phyloP scores from a whole-genome alignment of 331 rosid genomes.

The Pyrus hybrid region DNA sequence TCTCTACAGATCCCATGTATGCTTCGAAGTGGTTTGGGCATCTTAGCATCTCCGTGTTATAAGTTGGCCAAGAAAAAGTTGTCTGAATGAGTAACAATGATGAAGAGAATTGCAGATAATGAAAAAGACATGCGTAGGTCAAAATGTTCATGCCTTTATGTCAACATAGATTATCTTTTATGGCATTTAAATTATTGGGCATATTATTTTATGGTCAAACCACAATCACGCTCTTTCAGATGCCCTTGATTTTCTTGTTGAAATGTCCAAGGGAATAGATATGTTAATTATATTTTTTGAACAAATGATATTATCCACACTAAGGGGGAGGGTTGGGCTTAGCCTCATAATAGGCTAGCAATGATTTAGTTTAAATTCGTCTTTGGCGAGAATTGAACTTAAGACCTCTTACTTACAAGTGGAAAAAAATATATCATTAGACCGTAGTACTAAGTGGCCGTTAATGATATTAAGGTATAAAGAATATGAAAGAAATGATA shows the following conservation, averaged over 20 bases:
- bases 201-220: conserved; percentile 2
- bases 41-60: background rate
- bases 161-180: background rate
- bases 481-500: background rate
- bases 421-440: too few species aligned
- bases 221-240: background rate
- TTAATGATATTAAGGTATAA: background rate
- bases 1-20: background rate
- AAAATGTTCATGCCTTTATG: background rate
- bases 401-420: too few species aligned
- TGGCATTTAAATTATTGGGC: background rate
- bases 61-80: background rate
- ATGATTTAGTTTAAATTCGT: too few species aligned
- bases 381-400: too few species aligned
- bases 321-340: too few species aligned
- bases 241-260: background rate
- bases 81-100: conserved; percentile 3
- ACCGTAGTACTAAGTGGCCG: background rate
- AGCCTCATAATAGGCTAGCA: too few species aligned
- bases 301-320: too few species aligned
- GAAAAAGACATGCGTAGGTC: background rate
- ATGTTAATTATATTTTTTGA: too few species aligned
- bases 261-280: conserved; percentile 7
- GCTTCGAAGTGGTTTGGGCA: background rate
- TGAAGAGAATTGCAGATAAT: conserved; percentile 2